Conservation (phyloP, 2,329 filamentous ascomycete species). For the Blumeria hordei region DNA sequence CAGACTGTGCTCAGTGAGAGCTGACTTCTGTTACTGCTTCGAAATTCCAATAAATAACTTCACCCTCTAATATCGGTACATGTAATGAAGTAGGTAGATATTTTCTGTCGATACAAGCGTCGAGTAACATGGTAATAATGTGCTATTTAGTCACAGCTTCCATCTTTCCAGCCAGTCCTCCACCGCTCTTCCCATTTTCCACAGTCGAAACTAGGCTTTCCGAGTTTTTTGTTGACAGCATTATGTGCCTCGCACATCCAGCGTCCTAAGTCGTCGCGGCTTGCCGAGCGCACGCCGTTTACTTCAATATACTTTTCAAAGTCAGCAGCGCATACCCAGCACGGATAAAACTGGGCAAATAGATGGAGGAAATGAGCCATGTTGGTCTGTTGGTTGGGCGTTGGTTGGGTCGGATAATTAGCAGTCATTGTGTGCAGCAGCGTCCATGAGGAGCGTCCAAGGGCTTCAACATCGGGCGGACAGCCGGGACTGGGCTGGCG, state of each 20-base stretch:
- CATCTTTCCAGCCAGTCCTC: constrained; percentile 67
- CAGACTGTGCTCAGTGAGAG: no score
- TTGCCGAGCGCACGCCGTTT: constrained; percentile 30
- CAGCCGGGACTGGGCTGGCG: constrained; percentile 34
- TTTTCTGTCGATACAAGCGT: not conserved
- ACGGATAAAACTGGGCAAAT: constrained; percentile 78
- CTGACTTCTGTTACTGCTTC: no score
- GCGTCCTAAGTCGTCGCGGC: constrained; percentile 45
- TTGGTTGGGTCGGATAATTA: constrained; percentile 51
- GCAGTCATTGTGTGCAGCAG: constrained; percentile 81
- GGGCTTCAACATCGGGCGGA: constrained; percentile 67
- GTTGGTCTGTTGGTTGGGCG: constrained; percentile 44
- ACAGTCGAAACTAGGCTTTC: constrained; percentile 83
- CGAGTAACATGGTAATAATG: not conserved
- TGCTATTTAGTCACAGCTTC: constrained; percentile 26
- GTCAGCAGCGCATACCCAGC: constrained; percentile 85
- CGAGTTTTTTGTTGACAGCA: constrained; percentile 69
- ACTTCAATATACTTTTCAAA: constrained; percentile 60
- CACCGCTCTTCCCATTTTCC: constrained; percentile 78
- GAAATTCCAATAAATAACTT: no score
- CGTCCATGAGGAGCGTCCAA: constrained; percentile 81
- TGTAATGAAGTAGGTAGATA: no score
- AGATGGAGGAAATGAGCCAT: constrained; percentile 54
- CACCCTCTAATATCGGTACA: no score
- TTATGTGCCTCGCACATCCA: constrained; percentile 80